Evolutionary conservation across 371 early-diverging fungal species (phyloP), one percentile per base, ranked within the genome.

Genomic region (Mucor plumbeus): DNA sequence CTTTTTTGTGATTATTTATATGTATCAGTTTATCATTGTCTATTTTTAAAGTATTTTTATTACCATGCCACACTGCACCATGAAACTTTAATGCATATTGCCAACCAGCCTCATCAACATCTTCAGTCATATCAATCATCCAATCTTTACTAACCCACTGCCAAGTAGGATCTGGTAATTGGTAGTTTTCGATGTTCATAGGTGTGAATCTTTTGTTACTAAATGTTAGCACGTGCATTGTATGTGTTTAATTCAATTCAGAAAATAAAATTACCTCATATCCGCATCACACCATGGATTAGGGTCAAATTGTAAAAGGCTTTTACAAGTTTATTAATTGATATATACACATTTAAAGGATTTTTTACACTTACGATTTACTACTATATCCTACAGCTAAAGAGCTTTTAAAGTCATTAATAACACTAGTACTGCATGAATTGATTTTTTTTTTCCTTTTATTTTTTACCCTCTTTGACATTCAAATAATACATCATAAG

Each of bases 101-200:
- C 85, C 85, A 85, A 35, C 85, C 83, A 38, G 77, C 83, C 74
- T 88, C 87, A 64, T 89, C 89, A 1, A 89, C 87, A 70, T 89
- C 88, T 5, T 78, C 85, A n/a, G 87, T 83, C 89, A 89, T 87
- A 67, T 89, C 88, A 17, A 87, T 85, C 74, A 89, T 72, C 89
- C 89, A 89, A 35, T 83, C 79, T 65, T 83, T 82, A 63, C 78
- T 81, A 10, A 72, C 86, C 89, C 89, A 89, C 70, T 87, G 84
- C 89, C 89, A 89, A 10, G 84, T 80, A 11, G 88, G 88, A 65
- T 89, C 88, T 8, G 89, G 89, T 17, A 89, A 50, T 47, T 79
- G 84, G 60, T 76, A 87, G 19, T 78, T 79, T 17, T 74, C 65
- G 1, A 76, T 82, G 53, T 89, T 81, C 83, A 86, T 85, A 4